Conservation (phyloP, 148 eudicot species). For the Suaeda aralocaspica region DNA sequence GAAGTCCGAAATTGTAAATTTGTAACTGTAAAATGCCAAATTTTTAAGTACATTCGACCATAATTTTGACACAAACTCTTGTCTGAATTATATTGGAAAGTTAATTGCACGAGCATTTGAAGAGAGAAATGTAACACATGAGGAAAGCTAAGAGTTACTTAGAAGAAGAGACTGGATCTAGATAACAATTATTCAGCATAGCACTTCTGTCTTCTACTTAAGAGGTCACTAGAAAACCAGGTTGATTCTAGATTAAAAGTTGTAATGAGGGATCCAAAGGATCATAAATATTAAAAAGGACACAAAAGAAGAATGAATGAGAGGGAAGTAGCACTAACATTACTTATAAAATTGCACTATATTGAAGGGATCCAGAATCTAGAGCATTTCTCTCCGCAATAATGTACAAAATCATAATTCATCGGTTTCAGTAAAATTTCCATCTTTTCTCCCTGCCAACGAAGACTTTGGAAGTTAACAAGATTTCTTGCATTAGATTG, state of each 20-base stretch:
- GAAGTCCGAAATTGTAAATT: no score
- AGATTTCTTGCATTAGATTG: background rate
- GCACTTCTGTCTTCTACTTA: background rate
- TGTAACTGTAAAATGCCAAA: no score
- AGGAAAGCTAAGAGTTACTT: background rate
- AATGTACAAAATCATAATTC: background rate
- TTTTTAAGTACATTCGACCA: no score
- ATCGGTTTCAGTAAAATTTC: background rate
- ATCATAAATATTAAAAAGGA: background rate
- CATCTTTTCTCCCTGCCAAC: conserved; percentile 3
- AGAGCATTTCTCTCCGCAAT: background rate
- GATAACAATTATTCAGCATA: background rate
- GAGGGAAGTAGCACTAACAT: background rate
- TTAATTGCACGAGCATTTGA: background rate
- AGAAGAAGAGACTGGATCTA: background rate
- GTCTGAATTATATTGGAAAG: background rate
- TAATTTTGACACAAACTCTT: background rate
- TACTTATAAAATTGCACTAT: background rate
- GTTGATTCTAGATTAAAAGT: background rate
- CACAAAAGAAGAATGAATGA: no score
- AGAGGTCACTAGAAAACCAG: background rate
- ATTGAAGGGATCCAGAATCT: background rate
- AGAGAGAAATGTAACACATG: background rate
- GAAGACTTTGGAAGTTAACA: background rate
- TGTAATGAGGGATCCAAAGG: background rate